Conservation (phyloP, 2,329 filamentous ascomycete genomes). For the Metarhizium guizhouense region DNA sequence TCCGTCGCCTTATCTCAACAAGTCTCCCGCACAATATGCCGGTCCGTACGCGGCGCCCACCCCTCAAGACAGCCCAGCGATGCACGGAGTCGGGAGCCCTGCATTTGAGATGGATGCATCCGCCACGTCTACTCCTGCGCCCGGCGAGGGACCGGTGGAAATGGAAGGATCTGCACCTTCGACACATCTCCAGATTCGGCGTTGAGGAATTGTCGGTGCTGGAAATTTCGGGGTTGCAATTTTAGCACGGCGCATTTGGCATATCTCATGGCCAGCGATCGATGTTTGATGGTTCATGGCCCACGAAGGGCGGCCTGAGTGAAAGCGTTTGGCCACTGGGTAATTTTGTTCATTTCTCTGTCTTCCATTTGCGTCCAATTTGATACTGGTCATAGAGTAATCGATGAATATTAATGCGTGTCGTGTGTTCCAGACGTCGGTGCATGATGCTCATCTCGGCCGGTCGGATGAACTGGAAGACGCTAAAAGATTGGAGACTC, state of each 20-base stretch:
- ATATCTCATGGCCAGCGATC: not conserved
- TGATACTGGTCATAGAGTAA: not conserved
- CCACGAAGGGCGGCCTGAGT: not conserved
- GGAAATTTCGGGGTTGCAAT: not conserved
- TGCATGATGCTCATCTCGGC: not conserved
- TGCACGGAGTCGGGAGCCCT: not conserved
- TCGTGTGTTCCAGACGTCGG: not conserved
- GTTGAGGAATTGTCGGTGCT: not conserved
- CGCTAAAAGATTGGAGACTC: not conserved
- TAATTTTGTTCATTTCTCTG: not conserved
- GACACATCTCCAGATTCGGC: not conserved
- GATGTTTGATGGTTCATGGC: not conserved
- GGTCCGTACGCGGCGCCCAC: not conserved
- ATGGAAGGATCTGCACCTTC: constrained; percentile 8
- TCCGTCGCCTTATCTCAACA: not conserved
- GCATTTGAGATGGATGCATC: constrained; percentile 12
- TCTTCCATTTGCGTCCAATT: not conserved
- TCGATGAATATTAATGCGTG: not conserved
- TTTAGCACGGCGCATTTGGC: not conserved
- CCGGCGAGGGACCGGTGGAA: constrained; percentile 1
- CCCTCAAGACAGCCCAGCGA: not conserved
- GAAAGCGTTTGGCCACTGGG: not conserved
- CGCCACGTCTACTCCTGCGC: not conserved
- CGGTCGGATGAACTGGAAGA: not conserved
- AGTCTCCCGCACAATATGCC: not conserved